Evolutionary conservation across 805 yeast genomes (phyloP).

Genomic region (Candida jianshihensis): DNA sequence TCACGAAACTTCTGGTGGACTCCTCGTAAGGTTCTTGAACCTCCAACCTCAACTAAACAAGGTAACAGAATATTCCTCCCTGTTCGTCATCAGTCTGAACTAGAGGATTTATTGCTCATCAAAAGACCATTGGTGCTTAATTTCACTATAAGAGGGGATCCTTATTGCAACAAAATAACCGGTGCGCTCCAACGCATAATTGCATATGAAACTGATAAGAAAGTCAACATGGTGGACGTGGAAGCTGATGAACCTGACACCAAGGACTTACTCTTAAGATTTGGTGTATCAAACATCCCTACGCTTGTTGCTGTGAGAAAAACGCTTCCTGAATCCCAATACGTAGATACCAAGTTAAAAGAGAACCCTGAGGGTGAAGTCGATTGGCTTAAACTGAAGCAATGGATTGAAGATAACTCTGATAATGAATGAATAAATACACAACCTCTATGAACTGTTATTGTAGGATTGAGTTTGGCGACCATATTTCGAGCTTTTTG

Average conservation of each 20-base stretch:
- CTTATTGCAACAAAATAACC: constrained; percentile 54
- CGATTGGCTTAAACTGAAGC: constrained; percentile 36
- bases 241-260: constrained; percentile 64
- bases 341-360: constrained; percentile 19
- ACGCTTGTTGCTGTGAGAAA: constrained; percentile 59
- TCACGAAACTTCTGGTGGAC: constrained; percentile 26
- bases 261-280: constrained; percentile 49
- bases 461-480: constrained; percentile 9
- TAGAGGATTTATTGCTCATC: constrained; percentile 44
- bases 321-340: constrained; percentile 47
- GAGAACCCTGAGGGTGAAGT: constrained; percentile 28
- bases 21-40: constrained; percentile 30
- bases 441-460: too few species aligned
- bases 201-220: constrained; percentile 39
- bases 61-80: constrained; percentile 43
- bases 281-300: constrained; percentile 53
- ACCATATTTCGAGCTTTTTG: constrained; percentile 73
- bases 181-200: constrained; percentile 50
- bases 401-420: constrained; percentile 38
- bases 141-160: constrained; percentile 64
- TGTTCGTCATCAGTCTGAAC: constrained; percentile 50
- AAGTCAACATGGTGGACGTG: constrained; percentile 60
- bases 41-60: constrained; percentile 27
- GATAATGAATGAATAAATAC: constrained; percentile 20
- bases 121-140: constrained; percentile 61